Evolutionary conservation across 2,329 filamentous ascomycete genomes (phyloP).

Genomic region (Colletotrichum paranaense): DNA sequence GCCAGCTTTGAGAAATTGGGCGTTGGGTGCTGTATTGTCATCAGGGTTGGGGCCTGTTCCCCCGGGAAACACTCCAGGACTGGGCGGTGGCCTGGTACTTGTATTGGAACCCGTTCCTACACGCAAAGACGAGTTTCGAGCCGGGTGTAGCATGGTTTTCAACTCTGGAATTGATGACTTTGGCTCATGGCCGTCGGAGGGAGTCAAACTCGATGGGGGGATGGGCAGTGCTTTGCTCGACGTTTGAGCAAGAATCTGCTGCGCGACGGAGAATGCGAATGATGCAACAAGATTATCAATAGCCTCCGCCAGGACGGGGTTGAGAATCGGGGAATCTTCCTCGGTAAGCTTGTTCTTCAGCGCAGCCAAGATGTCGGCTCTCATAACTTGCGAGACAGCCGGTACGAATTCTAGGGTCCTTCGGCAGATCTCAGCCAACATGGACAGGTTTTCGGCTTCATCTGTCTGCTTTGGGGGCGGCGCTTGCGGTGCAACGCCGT

Average conservation of each 20-base stretch:
- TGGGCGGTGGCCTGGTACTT: constrained; percentile 51
- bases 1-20: constrained; percentile 70
- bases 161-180: constrained; percentile 74
- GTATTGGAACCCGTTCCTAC: constrained; percentile 44
- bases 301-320: constrained; percentile 59
- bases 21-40: constrained; percentile 47
- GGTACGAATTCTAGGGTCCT: constrained; percentile 87
- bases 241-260: constrained; percentile 82
- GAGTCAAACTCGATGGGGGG: constrained; percentile 66
- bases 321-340: constrained; percentile 42
- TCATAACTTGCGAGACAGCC: constrained; percentile 81
- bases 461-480: constrained; percentile 62
- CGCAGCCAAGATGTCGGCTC: constrained; percentile 79
- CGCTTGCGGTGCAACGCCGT: constrained; percentile 65
- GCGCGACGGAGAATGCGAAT: constrained; percentile 80
- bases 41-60: constrained; percentile 51
- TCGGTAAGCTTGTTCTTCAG: constrained; percentile 48
- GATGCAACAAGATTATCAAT: constrained; percentile 82
- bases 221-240: constrained; percentile 75
- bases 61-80: constrained; percentile 65
- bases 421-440: constrained; percentile 88
- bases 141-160: constrained; percentile 78
- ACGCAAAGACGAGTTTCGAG: constrained; percentile 71
- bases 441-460: constrained; percentile 78
- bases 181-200: constrained; percentile 63